Percentiles rank a stretch among this genome's conserved stretches.
Evolutionary conservation across 2,329 filamentous ascomycete species (phyloP).

Genomic region (Nemania sp.): DNA sequence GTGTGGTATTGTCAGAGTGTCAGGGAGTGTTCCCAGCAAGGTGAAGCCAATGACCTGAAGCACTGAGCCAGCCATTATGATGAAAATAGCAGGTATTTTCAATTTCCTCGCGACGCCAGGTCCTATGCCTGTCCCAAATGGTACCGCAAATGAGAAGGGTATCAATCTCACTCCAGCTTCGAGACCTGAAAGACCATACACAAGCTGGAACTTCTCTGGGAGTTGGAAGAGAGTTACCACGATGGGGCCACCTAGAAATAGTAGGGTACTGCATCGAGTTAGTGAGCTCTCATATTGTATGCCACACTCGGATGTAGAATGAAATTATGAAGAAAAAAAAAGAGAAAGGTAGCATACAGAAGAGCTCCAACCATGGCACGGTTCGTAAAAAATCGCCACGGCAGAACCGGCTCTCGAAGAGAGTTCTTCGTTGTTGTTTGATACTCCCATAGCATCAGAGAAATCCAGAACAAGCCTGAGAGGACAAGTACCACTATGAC

Average conservation of each 20-base stretch:
- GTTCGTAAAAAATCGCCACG: neutral
- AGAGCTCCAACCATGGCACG: neutral
- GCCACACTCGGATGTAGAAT: too few species aligned
- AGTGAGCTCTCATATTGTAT: too few species aligned
- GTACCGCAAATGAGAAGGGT: conserved; percentile 15
- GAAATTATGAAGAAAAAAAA: too few species aligned
- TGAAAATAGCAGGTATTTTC: too few species aligned
- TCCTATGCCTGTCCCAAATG: neutral
- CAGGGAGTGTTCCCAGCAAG: too few species aligned
- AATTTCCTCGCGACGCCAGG: too few species aligned
- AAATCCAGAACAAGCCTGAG: conserved; percentile 24
- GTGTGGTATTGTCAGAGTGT: too few species aligned
- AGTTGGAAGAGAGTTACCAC: conserved; percentile 13
- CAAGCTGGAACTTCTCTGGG: conserved; percentile 26
- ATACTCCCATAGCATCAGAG: conserved; percentile 23
- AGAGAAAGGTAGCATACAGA: neutral
- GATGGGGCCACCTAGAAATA: too few species aligned
- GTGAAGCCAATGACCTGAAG: too few species aligned
- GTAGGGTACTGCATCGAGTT: too few species aligned
- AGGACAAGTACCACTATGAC: conserved; percentile 24
- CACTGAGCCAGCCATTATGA: too few species aligned
- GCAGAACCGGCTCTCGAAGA: neutral
- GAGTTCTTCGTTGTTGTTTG: neutral
- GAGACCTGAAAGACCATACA: conserved; percentile 23
- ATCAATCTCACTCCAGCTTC: conserved; percentile 27